Base-by-base conservation (phyloP, 2,329 filamentous ascomycete species). In the Sclerotinia minor region DNA sequence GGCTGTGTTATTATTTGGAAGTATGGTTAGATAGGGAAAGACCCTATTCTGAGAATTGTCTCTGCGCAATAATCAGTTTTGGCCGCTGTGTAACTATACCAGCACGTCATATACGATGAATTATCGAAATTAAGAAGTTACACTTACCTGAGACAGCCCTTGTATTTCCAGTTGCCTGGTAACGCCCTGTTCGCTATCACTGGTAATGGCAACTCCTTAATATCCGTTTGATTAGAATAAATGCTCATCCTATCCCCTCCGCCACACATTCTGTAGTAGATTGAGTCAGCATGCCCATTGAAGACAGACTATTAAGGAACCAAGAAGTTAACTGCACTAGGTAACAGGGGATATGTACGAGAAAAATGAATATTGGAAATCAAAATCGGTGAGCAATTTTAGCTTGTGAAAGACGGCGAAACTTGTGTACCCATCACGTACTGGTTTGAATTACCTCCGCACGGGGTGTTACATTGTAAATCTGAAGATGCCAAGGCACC, bases 401-500 rank as follows among this genome's bases (percentile, higher is more conserved):
- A 32, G 21, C 9, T 11, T 11, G 11, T 35, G 53, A 11, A 38
- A 38, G 53, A 55, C 5, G 2, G 53, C 53, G 21, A 9, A 17
- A 41, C 13, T 35, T 38, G 35, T 32, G 21, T 6, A 55, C 9
- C 53, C 53, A 55, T 32, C 53, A 38, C 53, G 35, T 32, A 55
- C 35, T 79, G 72, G 3, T 71, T 69, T 13, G 68, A n/a, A 64
- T 78, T 75, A 21, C 71, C 74, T 73, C 53, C 64, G 66, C 73
- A 75, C 26, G 68, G 57, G 24, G 69, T 72, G 57, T 72, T 75
- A 64, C 79, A 79, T 17, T 77, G 74, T 0, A 68, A 65, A 79
- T 70, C 85, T 6, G 69, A 68, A 5, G 72, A 67, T 5, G 71
- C 72, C 35, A 71, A 57, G 11, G 69, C 69, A 6, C 73, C 73